Conservation (phyloP, 441 rosid genomes). For the Eruca vesicaria region DNA sequence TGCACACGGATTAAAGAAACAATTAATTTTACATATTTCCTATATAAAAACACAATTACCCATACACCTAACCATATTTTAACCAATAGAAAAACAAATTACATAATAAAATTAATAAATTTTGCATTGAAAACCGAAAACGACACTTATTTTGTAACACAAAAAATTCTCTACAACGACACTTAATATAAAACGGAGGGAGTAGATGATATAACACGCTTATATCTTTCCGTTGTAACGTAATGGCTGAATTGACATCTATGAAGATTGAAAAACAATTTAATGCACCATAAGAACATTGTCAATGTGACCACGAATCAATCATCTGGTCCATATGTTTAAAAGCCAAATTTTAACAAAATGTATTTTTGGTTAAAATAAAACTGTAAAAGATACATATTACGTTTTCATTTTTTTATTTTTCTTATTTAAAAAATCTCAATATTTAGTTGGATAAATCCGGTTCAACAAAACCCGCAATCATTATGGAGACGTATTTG, state of each 20-base stretch:
- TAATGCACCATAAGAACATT: neutral
- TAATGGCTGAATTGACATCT: neutral
- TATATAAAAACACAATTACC: too few species aligned
- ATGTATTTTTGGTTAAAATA: neutral
- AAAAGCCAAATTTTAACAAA: neutral
- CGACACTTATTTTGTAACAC: too few species aligned
- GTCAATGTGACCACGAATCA: neutral
- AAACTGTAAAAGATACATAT: neutral
- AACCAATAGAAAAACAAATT: too few species aligned
- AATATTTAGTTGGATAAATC: neutral
- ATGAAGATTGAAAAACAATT: neutral
- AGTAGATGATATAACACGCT: too few species aligned
- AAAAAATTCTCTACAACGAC: too few species aligned
- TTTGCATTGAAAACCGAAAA: too few species aligned
- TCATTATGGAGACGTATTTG: constrained; percentile 5
- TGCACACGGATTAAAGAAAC: too few species aligned
- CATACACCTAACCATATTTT: too few species aligned
- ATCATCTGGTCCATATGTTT: neutral
- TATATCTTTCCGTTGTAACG: neutral
- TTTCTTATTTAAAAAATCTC: neutral
- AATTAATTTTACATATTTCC: too few species aligned
- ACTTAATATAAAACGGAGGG: too few species aligned
- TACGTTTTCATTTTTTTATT: neutral
- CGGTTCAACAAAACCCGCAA: neutral
- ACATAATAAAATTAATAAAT: too few species aligned